Evolutionary conservation across 2,329 filamentous ascomycete genomes (phyloP).

Genomic region (Claviceps monticola): DNA sequence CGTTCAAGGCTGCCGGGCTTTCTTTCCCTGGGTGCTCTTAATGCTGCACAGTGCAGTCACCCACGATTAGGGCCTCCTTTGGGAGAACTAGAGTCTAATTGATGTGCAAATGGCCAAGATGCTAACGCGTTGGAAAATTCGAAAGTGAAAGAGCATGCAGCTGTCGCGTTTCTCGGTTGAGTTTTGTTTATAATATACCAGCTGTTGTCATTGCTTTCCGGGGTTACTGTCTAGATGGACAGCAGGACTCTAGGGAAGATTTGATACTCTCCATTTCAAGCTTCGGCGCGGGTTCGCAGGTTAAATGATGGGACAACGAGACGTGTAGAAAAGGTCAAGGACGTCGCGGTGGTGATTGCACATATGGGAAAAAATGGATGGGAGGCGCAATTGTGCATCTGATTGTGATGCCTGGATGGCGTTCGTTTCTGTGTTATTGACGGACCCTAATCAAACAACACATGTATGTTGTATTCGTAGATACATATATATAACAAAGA

Average conservation of each 20-base stretch:
- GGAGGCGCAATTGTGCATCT: conserved; percentile 10
- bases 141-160: background rate
- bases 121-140: too few relatives aligned
- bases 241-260: background rate
- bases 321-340: background rate
- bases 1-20: conserved; percentile 18
- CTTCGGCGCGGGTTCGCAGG: background rate
- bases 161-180: background rate
- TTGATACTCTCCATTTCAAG: background rate
- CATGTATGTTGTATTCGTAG: background rate
- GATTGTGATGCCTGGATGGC: conserved; percentile 19
- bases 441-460: background rate
- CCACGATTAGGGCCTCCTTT: too few relatives aligned
- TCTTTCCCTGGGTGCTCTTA: conserved; percentile 5
- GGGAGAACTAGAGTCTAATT: too few relatives aligned
- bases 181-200: background rate
- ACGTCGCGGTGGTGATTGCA: background rate
- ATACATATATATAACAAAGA: conserved; percentile 5
- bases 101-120: too few relatives aligned
- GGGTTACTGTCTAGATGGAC: background rate
- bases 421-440: conserved; percentile 8
- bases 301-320: background rate
- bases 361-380: conserved; percentile 2
- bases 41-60: background rate
- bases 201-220: background rate